A percentile compares a stretch with the other conserved stretches of the same genome.
Conservation (phyloP, 2,329 filamentous ascomycete species). For the Phaeoacremonium minimum region DNA sequence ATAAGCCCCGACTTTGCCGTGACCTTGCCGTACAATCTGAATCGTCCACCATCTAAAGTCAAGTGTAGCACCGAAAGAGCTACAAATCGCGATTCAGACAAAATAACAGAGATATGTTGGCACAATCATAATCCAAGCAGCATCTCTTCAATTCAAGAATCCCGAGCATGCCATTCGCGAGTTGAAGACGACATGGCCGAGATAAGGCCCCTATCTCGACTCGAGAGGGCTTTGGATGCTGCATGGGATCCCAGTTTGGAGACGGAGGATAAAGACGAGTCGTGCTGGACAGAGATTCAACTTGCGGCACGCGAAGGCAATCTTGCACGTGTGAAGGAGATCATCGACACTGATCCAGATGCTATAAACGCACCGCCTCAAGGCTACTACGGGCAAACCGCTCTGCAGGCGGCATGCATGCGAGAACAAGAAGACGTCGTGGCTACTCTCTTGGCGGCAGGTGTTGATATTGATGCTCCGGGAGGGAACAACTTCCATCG, state of each 20-base stretch:
- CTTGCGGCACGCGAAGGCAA: slow-evolving; percentile 25
- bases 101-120: too few species aligned
- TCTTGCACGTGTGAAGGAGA: slow-evolving; percentile 14
- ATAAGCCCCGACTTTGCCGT: too few species aligned
- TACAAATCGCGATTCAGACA: too few species aligned
- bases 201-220: too few species aligned
- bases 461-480: slow-evolving; percentile 25
- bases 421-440: slow-evolving; percentile 18
- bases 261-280: slow-evolving; percentile 5
- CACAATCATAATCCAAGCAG: too few species aligned
- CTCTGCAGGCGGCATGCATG: slow-evolving; percentile 29
- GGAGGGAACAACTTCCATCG: slow-evolving; percentile 26
- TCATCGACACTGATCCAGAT: slow-evolving; percentile 18
- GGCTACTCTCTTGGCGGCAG: slow-evolving; percentile 19
- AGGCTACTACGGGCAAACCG: slow-evolving; percentile 28
- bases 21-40: too few species aligned
- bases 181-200: too few species aligned
- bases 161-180: too few species aligned
- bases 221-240: slow-evolving; percentile 2
- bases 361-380: slow-evolving; percentile 22
- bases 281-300: slow-evolving; percentile 27
- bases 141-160: too few species aligned
- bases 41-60: too few species aligned
- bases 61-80: too few species aligned
- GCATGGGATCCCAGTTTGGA: slow-evolving; percentile 5